These are phyloP conservation scores for Talaromyces pinophilus DNA, from an alignment of 2,329 filamentous ascomycete species.

Conservation along the genomic window DNA sequence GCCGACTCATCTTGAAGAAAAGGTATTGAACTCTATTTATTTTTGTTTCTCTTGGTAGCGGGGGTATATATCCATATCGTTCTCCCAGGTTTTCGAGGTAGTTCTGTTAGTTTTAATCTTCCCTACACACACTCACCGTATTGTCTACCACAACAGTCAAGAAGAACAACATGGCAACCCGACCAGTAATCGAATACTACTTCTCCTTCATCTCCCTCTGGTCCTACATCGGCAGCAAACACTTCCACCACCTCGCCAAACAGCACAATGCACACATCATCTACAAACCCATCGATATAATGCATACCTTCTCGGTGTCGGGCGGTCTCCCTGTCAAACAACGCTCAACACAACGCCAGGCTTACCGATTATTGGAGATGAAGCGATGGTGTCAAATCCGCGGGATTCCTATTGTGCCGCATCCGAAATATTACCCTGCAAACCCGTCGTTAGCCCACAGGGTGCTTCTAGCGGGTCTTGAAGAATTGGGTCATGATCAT, in stretches of 20 bases:
- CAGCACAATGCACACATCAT: slow-evolving; percentile 27
- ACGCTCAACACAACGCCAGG: slow-evolving; percentile 33
- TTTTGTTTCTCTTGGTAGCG: background rate
- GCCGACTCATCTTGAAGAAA: background rate
- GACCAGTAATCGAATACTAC: slow-evolving; percentile 48
- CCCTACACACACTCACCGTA: background rate
- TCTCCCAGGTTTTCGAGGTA: background rate
- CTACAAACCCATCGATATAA: slow-evolving; percentile 33
- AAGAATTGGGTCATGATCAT: slow-evolving; percentile 17
- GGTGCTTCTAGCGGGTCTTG: slow-evolving; percentile 30
- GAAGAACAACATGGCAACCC: slow-evolving; percentile 23
- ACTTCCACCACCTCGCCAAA: slow-evolving; percentile 28
- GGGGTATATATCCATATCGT: background rate
- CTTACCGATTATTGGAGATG: slow-evolving; percentile 30
- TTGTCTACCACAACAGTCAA: background rate
- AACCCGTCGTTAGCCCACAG: slow-evolving; percentile 36
- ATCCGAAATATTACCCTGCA: slow-evolving; percentile 25
- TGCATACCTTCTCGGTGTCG: slow-evolving; percentile 36
- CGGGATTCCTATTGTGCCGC: slow-evolving; percentile 31
- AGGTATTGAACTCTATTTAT: background rate
- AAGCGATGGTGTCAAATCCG: slow-evolving; percentile 32
- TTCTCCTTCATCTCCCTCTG: slow-evolving; percentile 38
- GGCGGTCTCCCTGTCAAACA: slow-evolving; percentile 38
- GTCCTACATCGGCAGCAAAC: slow-evolving; percentile 35
- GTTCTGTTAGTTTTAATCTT: background rate